Evolutionary conservation across 495 filamentous ascomycete genomes (phyloP).

Genomic region (Neurospora africana): DNA sequence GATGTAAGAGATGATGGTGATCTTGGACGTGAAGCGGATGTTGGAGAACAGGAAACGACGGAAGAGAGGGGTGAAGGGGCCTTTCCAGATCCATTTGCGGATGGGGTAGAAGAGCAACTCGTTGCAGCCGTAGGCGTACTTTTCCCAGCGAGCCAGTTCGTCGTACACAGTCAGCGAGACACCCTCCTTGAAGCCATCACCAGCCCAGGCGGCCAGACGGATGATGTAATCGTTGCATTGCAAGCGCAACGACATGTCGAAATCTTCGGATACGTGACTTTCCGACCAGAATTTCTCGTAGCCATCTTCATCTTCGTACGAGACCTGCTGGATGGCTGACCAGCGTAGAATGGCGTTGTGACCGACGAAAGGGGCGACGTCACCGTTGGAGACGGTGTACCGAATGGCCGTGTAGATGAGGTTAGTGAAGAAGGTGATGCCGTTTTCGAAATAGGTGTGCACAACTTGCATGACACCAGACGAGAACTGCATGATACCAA

Average conservation of each 20-base stretch:
- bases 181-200: slow-evolving; percentile 73
- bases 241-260: slow-evolving; percentile 75
- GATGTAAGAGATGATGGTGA: slow-evolving; percentile 74
- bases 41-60: slow-evolving; percentile 56
- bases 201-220: slow-evolving; percentile 61
- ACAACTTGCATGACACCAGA: slow-evolving; percentile 78
- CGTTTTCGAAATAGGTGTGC: slow-evolving; percentile 61
- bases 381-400: slow-evolving; percentile 70
- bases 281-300: slow-evolving; percentile 81
- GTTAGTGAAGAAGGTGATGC: slow-evolving; percentile 79
- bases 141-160: slow-evolving; percentile 74
- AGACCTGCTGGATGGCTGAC: slow-evolving; percentile 67
- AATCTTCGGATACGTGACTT: slow-evolving; percentile 72
- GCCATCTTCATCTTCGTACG: slow-evolving; percentile 55
- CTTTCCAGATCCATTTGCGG: slow-evolving; percentile 49
- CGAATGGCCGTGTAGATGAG: slow-evolving; percentile 70
- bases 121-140: slow-evolving; percentile 82
- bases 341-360: slow-evolving; percentile 76
- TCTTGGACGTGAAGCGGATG: slow-evolving; percentile 68
- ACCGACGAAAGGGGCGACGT: slow-evolving; percentile 70
- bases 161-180: slow-evolving; percentile 80
- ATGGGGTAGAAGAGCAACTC: slow-evolving; percentile 72
- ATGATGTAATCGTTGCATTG: slow-evolving; percentile 64
- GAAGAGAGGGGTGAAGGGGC: slow-evolving; percentile 70
- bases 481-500: slow-evolving; percentile 71